Base-by-base conservation (phyloP, 495 filamentous ascomycete genomes). In the Penicillium angulare region DNA sequence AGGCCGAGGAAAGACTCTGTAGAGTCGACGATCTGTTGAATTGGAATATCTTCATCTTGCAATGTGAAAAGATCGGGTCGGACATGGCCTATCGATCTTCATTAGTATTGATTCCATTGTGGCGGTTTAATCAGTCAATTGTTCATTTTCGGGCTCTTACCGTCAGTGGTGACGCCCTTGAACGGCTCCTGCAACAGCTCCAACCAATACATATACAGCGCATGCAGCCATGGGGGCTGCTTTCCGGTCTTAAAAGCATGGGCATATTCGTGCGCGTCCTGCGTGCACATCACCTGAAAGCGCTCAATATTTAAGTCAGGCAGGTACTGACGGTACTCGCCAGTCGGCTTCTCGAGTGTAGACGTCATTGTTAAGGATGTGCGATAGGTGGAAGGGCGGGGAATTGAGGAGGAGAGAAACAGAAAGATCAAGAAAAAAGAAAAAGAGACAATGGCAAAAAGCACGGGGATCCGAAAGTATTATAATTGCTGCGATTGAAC, bases 101-200 rank as follows among this genome's bases (percentile, higher is more conserved):
- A 12, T 31, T 38, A 57, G 42, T 33, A 17, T n/a, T n/a, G n/a
- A n/a, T n/a, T n/a, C n/a, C n/a, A n/a, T n/a, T n/a, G n/a, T n/a
- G n/a, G n/a, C n/a, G n/a, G n/a, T n/a, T n/a, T n/a, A n/a, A n/a
- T n/a, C n/a, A n/a, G n/a, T n/a, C n/a, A n/a, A n/a, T n/a, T n/a
- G n/a, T n/a, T n/a, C n/a, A n/a, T n/a, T n/a, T n/a, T n/a, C n/a
- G n/a, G n/a, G n/a, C 29, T 50, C 65, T 34, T 68, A 83, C 86
- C 86, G 49, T 89, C 85, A 20, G 70, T 80, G 0, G 86, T 88
- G 17, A 90, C 73, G 3, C 86, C 86, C 68, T 81, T 83, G 59
- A 84, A 89, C 2, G 86, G 86, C 69, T 87, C 83, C 49, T 83
- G 66, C 48, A 82, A 71, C 33, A 88, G 64, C 52, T 85, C 78